A percentile compares a stretch with the other conserved stretches of the same genome.
Evolutionary conservation across 768 basidiomycete species (phyloP).

Genomic region (Xerocomellus amylosporus): DNA sequence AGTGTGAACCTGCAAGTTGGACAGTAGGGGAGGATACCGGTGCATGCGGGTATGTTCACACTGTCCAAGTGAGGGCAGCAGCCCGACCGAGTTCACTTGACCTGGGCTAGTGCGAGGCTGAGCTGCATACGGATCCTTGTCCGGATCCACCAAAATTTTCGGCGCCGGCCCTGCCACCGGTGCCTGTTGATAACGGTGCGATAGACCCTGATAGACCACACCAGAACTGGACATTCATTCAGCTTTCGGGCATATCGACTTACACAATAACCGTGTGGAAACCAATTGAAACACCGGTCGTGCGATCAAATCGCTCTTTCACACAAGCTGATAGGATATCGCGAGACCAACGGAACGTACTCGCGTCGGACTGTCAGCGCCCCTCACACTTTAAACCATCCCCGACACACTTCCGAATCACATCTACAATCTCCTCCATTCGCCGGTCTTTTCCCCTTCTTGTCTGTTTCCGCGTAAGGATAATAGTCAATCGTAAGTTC

Average conservation of each 20-base stretch:
- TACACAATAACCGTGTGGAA: too few relatives aligned
- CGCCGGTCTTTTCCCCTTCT: slow-evolving; percentile 25
- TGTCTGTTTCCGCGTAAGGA: slow-evolving; percentile 38
- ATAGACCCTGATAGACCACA: too few relatives aligned
- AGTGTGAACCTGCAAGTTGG: neutral
- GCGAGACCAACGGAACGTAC: too few relatives aligned
- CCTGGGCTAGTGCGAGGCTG: neutral
- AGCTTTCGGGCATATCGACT: too few relatives aligned
- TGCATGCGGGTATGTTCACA: slow-evolving; percentile 20
- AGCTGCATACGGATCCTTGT: too few relatives aligned
- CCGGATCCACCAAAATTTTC: too few relatives aligned
- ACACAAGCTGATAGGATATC: neutral
- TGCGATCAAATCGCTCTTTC: neutral
- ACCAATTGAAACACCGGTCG: too few relatives aligned
- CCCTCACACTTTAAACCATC: slow-evolving; percentile 32
- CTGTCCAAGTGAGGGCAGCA: slow-evolving; percentile 1
- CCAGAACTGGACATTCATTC: too few relatives aligned
- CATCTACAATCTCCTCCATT: slow-evolving; percentile 38
- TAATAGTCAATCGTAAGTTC: slow-evolving; percentile 69
- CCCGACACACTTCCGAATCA: slow-evolving; percentile 35
- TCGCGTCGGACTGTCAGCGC: neutral
- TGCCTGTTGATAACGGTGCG: too few relatives aligned
- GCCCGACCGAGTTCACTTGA: neutral
- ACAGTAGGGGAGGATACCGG: slow-evolving; percentile 5
- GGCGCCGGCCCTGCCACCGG: too few relatives aligned